Evolutionary conservation across 208 protist species (phyloP), one percentile per base, ranked within the genome.

Genomic region (Leishmania tropica): DNA sequence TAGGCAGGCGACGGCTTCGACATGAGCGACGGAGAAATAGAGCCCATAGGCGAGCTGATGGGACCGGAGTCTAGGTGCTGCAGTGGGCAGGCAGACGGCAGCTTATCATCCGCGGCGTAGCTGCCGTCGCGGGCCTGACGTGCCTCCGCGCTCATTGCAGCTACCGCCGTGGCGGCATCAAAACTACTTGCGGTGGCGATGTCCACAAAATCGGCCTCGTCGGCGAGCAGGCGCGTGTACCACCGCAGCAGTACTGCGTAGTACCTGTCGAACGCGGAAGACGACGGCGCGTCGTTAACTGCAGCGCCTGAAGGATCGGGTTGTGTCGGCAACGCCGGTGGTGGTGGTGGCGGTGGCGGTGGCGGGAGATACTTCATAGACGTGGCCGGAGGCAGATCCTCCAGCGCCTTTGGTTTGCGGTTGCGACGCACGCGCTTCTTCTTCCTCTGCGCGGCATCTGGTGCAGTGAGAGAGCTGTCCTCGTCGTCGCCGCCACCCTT

Each of bases 151-250:
- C 40, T 48, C 37, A 51, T 19, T 13, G 21, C 51, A 0, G 6
- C n/a, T 1, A n/a, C 15, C 15, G 67, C 42, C 53, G 31, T 81
- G 15, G 54, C 31, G 13, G 68, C 45, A 13, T 60, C 40, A 45
- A 42, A 19, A 79, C 78, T n/a, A 60, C 51, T 21, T 31, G 73
- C 53, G 67, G 56, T 75, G 72, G 71, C 80, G n/a, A 76, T 11
- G 19, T 53, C 70, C 8, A 88, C 77, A 53, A 91, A 89, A 76
- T 85, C 86, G 35, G 42, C 79, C 78, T 94, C 90, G 35, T 83
- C 83, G 7, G 83, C 86, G 8, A 90, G 68, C 11, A 81, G 75
- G 65, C 90, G 88, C 35, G 85, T 82, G 79, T 94, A 94, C 90
- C 90, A 94, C 0, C 90, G 84, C 71, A 85, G 42, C 40, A 89